Conservation (phyloP, 805 yeast species). For the Metschnikowia lachancei region DNA sequence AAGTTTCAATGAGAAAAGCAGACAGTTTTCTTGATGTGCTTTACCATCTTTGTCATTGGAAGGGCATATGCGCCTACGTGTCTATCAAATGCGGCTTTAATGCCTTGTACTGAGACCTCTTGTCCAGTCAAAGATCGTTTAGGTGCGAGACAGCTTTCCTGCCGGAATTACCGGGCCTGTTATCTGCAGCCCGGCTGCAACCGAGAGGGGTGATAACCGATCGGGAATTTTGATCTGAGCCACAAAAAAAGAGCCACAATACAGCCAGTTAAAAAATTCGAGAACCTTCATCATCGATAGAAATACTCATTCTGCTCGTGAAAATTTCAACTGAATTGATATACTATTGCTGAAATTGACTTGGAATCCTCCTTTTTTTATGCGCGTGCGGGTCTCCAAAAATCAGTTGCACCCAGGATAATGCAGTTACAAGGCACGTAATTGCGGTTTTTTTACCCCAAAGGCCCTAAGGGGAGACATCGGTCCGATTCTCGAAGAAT, state of each 20-base stretch:
- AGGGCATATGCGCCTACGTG: slow-evolving; percentile 20
- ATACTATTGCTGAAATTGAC: not conserved
- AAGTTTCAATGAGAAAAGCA: slow-evolving; percentile 51
- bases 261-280: not conserved
- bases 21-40: not conserved
- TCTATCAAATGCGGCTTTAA: slow-evolving; percentile 18
- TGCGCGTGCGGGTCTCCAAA: not conserved
- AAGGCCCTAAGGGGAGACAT: not conserved
- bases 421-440: slow-evolving; percentile 12
- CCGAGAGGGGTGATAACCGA: not conserved
- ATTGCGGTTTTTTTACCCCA: slow-evolving; percentile 11
- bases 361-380: not conserved
- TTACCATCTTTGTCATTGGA: not conserved
- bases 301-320: not conserved
- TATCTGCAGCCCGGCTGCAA: not conserved
- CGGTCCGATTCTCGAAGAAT: not conserved
- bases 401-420: slow-evolving; percentile 7
- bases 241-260: not conserved
- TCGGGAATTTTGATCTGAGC: not conserved
- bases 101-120: not conserved
- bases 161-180: not conserved
- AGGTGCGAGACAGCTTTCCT: not conserved
- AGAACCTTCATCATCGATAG: not conserved
- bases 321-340: not conserved
- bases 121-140: not conserved